Conservation (phyloP, 768 basidiomycete species). For the Leccinum boreale region DNA sequence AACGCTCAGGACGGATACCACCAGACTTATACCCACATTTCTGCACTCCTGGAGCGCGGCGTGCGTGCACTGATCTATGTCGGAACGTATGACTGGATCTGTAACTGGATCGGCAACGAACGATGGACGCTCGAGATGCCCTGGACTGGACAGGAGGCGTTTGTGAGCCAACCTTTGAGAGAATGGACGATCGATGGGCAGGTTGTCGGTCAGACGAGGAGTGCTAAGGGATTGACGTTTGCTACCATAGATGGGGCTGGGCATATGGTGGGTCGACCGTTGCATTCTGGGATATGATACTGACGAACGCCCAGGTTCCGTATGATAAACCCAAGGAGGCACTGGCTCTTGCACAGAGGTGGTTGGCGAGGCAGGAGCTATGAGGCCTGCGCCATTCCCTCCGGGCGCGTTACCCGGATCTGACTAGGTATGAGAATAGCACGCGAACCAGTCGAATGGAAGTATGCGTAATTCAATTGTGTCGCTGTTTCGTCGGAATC, state of each 20-base stretch:
- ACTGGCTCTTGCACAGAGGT: constrained; percentile 46
- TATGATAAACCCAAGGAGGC: constrained; percentile 61
- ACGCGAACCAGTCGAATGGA: background rate
- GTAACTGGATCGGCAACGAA: constrained; percentile 76
- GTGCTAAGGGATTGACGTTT: constrained; percentile 60
- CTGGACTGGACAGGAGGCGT: constrained; percentile 63
- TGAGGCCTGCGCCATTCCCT: background rate
- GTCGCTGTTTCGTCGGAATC: background rate
- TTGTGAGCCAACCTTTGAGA: constrained; percentile 44
- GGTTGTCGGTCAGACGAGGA: constrained; percentile 54
- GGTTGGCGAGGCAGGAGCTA: constrained; percentile 36
- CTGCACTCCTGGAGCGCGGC: constrained; percentile 67
- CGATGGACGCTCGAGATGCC: constrained; percentile 71
- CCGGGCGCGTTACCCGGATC: background rate
- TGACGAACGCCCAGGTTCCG: constrained; percentile 42
- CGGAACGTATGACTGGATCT: constrained; percentile 77
- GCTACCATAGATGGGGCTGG: constrained; percentile 67
- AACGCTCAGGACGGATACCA: constrained; percentile 39
- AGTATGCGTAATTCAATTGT: background rate
- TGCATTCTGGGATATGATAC: background rate
- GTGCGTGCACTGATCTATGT: constrained; percentile 72
- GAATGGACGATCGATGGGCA: constrained; percentile 55
- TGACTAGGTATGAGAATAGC: background rate
- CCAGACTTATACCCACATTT: constrained; percentile 34
- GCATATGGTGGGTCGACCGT: constrained; percentile 55